Evolutionary conservation across 2,329 filamentous ascomycete genomes (phyloP).

Genomic region (Clonostachys solani): DNA sequence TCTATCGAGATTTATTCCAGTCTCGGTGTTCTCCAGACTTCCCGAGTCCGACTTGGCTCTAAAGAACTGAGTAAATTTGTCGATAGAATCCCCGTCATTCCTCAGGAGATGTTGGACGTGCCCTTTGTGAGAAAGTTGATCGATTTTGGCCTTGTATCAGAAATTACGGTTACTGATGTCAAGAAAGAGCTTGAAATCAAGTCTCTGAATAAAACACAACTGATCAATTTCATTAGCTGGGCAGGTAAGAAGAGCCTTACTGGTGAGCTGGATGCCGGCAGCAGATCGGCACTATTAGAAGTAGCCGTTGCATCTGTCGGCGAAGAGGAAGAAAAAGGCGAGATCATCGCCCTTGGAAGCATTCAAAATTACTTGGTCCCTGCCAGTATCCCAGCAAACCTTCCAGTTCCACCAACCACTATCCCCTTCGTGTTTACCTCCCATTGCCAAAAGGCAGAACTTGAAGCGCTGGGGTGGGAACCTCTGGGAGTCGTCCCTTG

Average conservation of each 20-base stretch:
- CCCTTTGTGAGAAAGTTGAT: slow-evolving; percentile 76
- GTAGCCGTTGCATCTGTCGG: slow-evolving; percentile 72
- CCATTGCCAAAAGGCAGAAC: slow-evolving; percentile 57
- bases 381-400: slow-evolving; percentile 73
- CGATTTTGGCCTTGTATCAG: slow-evolving; percentile 80
- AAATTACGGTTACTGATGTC: slow-evolving; percentile 84
- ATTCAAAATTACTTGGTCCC: slow-evolving; percentile 73
- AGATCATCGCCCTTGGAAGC: slow-evolving; percentile 71
- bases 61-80: slow-evolving; percentile 69
- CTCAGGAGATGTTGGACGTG: slow-evolving; percentile 68
- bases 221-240: slow-evolving; percentile 83
- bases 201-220: slow-evolving; percentile 73
- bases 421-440: slow-evolving; percentile 83
- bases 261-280: slow-evolving; percentile 68
- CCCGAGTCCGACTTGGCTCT: slow-evolving; percentile 72
- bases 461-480: slow-evolving; percentile 82
- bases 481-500: slow-evolving; percentile 82
- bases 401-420: slow-evolving; percentile 77
- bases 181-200: slow-evolving; percentile 77
- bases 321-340: slow-evolving; percentile 56
- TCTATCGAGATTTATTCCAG: slow-evolving; percentile 87
- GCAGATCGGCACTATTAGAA: slow-evolving; percentile 67
- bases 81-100: slow-evolving; percentile 81
- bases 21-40: slow-evolving; percentile 79
- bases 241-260: slow-evolving; percentile 65